Evolutionary conservation across 2,329 filamentous ascomycete genomes (phyloP).

Genomic region (Coniochaeta sp.): DNA sequence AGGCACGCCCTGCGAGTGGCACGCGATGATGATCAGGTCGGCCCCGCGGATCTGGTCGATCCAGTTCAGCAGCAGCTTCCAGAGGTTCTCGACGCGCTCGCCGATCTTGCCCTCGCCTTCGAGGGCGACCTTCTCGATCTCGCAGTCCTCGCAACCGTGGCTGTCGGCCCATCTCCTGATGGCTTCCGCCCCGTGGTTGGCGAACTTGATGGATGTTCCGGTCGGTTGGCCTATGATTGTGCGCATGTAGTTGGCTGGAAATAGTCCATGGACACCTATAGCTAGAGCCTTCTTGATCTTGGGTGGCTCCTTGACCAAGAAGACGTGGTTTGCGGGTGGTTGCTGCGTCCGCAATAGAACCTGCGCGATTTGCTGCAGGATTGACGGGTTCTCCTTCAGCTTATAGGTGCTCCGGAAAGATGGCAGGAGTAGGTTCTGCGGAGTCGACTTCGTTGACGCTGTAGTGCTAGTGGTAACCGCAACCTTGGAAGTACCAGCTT

Average conservation of each 20-base stretch:
- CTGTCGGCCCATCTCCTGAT: conserved; percentile 76
- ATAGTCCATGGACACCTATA: conserved; percentile 91
- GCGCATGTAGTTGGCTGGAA: conserved; percentile 80
- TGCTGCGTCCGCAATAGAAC: conserved; percentile 50
- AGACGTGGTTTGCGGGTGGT: conserved; percentile 60
- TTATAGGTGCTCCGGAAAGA: conserved; percentile 62
- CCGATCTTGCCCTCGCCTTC: conserved; percentile 91
- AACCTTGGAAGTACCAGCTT: conserved; percentile 8
- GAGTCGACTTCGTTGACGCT: conserved; percentile 26
- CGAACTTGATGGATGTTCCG: conserved; percentile 89
- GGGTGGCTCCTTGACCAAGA: conserved; percentile 58
- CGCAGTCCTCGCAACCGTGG: conserved; percentile 64
- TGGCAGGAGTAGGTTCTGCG: conserved; percentile 61
- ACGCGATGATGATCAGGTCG: conserved; percentile 86
- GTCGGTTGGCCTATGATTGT: conserved; percentile 91
- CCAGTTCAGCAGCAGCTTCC: conserved; percentile 93
- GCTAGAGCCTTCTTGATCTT: conserved; percentile 80
- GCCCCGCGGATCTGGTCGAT: conserved; percentile 81
- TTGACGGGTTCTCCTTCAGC: conserved; percentile 59
- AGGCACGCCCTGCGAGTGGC: conserved; percentile 92
- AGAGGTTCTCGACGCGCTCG: conserved; percentile 84
- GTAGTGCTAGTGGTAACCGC: conserved; percentile 7
- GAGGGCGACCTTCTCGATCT: conserved; percentile 88
- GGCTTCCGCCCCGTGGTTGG: conserved; percentile 74
- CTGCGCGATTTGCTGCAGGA: conserved; percentile 58